phyloP scores from a whole-genome alignment of 1,284 basidiomycete genomes.

The Sanguinoderma infundibulare region DNA sequence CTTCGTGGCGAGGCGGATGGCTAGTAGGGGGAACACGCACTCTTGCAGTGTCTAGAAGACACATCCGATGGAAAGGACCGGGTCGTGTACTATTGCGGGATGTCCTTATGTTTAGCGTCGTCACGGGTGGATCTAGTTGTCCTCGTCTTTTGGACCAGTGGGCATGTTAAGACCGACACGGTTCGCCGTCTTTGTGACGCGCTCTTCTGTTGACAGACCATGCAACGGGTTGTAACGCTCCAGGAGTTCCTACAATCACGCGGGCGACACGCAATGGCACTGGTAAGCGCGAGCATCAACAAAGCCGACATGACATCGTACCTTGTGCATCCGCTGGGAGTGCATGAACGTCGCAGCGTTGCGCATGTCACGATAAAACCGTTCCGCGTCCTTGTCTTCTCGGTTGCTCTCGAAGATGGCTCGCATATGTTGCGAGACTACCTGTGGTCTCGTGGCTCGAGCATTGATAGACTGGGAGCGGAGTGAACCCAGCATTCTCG shows the following conservation, averaged over 20 bases:
- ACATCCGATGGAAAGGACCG: neutral
- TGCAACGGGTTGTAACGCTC: slow-evolving; percentile 87
- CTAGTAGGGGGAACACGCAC: neutral
- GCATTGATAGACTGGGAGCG: slow-evolving; percentile 48
- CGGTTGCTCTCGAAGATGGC: slow-evolving; percentile 53
- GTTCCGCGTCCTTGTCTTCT: slow-evolving; percentile 30
- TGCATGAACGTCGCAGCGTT: slow-evolving; percentile 76
- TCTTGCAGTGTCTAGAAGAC: neutral
- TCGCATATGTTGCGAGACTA: slow-evolving; percentile 58
- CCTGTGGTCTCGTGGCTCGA: slow-evolving; percentile 47
- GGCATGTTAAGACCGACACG: slow-evolving; percentile 87
- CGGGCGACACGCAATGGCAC: slow-evolving; percentile 3
- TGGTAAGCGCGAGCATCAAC: neutral
- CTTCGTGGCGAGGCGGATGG: neutral
- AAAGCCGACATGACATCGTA: slow-evolving; percentile 31
- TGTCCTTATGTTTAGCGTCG: neutral
- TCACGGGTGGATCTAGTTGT: neutral
- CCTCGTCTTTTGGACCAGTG: slow-evolving; percentile 25
- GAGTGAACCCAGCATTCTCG: neutral
- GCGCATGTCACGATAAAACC: slow-evolving; percentile 54
- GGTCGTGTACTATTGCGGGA: neutral
- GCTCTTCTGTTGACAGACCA: slow-evolving; percentile 79
- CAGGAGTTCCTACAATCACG: slow-evolving; percentile 58
- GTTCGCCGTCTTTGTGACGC: slow-evolving; percentile 82
- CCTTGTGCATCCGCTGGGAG: slow-evolving; percentile 66